phyloP scores from a whole-genome alignment of 768 basidiomycete genomes.

The Leccinum aurantiacum region DNA sequence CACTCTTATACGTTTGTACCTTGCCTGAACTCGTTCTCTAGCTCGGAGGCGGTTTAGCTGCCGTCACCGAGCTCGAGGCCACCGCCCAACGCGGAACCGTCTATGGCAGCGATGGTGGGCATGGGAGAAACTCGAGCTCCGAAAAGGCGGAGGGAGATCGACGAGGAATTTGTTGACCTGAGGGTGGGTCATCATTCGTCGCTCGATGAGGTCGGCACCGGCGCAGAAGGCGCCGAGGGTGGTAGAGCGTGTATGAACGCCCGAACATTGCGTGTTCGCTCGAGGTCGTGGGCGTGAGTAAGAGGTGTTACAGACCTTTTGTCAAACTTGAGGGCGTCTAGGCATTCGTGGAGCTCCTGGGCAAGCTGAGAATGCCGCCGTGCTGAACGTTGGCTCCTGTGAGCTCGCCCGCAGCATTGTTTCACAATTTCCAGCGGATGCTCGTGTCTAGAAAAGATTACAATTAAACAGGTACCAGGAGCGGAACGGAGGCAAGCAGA shows the following conservation, averaged over 20 bases:
- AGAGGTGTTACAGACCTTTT: constrained; percentile 46
- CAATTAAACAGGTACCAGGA: no score
- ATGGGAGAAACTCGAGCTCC: constrained; percentile 80
- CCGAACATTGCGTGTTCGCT: constrained; percentile 51
- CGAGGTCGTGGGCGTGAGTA: background rate
- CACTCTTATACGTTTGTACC: constrained; percentile 56
- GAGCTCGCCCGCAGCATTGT: constrained; percentile 55
- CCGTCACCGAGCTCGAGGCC: constrained; percentile 83
- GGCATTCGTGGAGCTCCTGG: constrained; percentile 70
- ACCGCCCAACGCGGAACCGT: constrained; percentile 92
- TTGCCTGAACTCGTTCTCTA: constrained; percentile 39
- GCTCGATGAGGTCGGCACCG: constrained; percentile 86
- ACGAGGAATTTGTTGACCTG: constrained; percentile 79
- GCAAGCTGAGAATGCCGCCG: constrained; percentile 4
- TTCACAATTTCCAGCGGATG: no score
- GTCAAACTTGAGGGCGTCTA: constrained; percentile 67
- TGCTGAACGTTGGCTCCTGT: background rate
- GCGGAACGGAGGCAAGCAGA: no score
- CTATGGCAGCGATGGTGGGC: constrained; percentile 90
- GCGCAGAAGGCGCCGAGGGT: constrained; percentile 83
- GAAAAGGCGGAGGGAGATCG: constrained; percentile 65
- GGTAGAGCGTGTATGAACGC: constrained; percentile 83
- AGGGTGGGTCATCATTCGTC: constrained; percentile 71
- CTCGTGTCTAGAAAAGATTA: no score
- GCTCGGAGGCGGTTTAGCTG: constrained; percentile 71